phyloP scores from a whole-genome alignment of 2,329 filamentous ascomycete species.

The Alternaria angustiovoidea region DNA sequence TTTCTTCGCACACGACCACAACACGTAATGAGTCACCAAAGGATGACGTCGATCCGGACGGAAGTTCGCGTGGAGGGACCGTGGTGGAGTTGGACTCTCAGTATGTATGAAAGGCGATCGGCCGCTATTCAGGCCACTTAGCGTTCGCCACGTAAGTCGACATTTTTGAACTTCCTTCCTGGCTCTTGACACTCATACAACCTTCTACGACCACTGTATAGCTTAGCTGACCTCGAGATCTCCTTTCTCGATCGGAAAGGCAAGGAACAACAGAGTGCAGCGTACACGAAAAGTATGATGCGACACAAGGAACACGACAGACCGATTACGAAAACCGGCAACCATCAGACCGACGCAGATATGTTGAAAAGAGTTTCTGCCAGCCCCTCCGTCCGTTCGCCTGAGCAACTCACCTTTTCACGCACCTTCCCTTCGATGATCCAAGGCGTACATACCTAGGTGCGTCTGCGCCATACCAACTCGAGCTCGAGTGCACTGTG shows the following conservation, averaged over 20 bases:
- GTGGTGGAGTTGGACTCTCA: constrained; percentile 7
- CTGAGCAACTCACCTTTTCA: background rate
- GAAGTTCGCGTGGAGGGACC: constrained; percentile 22
- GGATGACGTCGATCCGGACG: constrained; percentile 13
- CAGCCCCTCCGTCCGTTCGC: background rate
- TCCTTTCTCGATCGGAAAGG: constrained; percentile 12
- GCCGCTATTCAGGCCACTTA: constrained; percentile 52
- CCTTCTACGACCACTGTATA: constrained; percentile 18
- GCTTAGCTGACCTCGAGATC: constrained; percentile 5
- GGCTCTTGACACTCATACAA: constrained; percentile 33
- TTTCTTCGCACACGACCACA: background rate
- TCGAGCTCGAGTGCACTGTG: background rate
- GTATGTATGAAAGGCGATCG: constrained; percentile 40
- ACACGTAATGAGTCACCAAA: constrained; percentile 5
- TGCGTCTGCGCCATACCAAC: background rate
- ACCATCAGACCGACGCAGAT: background rate
- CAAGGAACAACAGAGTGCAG: constrained; percentile 21
- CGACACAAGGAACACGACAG: constrained; percentile 30
- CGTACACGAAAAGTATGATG: constrained; percentile 27
- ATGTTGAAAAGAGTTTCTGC: background rate
- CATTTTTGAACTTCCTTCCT: constrained; percentile 28
- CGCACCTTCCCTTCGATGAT: background rate
- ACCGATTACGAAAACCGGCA: constrained; percentile 21
- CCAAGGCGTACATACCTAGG: background rate
- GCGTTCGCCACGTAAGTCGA: constrained; percentile 52